Evolutionary conservation across 2,329 filamentous ascomycete genomes (phyloP).

Genomic region (Fusarium tuaranense): DNA sequence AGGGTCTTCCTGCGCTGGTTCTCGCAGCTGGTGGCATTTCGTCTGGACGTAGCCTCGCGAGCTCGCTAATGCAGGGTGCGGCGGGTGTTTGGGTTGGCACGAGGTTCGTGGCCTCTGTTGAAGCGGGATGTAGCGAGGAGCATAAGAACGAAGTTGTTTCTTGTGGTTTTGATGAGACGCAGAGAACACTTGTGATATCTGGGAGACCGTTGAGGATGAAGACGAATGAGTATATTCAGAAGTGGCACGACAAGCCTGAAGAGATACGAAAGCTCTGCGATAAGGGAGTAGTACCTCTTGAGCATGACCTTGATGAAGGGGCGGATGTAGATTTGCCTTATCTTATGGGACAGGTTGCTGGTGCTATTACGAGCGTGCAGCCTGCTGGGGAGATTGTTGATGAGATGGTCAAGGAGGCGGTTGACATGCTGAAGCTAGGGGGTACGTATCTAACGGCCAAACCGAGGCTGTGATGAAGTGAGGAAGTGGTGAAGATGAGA

Average conservation of each 20-base stretch:
- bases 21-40: slow-evolving; percentile 90
- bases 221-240: slow-evolving; percentile 84
- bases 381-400: slow-evolving; percentile 87
- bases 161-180: slow-evolving; percentile 83
- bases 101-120: slow-evolving; percentile 84
- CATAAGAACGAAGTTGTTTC: slow-evolving; percentile 88
- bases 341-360: slow-evolving; percentile 94
- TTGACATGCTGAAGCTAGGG: slow-evolving; percentile 73
- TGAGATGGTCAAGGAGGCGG: slow-evolving; percentile 87
- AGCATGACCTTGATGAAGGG: slow-evolving; percentile 84
- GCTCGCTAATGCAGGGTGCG: slow-evolving; percentile 88
- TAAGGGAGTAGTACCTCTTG: slow-evolving; percentile 82
- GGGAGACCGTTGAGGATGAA: slow-evolving; percentile 85
- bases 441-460: slow-evolving; percentile 66
- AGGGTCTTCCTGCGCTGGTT: slow-evolving; percentile 79
- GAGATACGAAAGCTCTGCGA: slow-evolving; percentile 82
- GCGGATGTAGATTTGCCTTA: slow-evolving; percentile 88
- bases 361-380: slow-evolving; percentile 79
- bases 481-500: not conserved
- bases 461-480: slow-evolving; percentile 55
- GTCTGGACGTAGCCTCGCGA: slow-evolving; percentile 84
- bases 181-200: slow-evolving; percentile 83
- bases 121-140: slow-evolving; percentile 82
- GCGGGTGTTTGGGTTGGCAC: slow-evolving; percentile 95
- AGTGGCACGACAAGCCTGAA: slow-evolving; percentile 82